Conservation (phyloP, 2,329 filamentous ascomycete species). For the Colletotrichum cereale region DNA sequence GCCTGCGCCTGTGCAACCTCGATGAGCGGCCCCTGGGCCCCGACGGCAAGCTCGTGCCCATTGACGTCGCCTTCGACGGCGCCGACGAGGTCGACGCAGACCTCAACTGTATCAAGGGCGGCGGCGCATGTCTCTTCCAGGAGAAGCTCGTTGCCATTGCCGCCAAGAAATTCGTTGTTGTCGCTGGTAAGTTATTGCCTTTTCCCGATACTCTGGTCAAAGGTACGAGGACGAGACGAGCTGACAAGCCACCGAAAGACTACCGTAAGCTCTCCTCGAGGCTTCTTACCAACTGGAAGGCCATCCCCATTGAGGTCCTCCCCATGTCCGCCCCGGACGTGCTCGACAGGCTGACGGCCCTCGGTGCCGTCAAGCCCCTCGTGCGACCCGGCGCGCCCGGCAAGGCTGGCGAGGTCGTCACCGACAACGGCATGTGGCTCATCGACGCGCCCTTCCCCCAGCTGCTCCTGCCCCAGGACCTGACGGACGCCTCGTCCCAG, state of each 20-base stretch:
- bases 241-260: conserved; percentile 64
- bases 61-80: conserved; percentile 96
- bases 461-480: conserved; percentile 73
- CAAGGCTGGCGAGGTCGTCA: conserved; percentile 83
- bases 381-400: conserved; percentile 79
- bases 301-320: conserved; percentile 93
- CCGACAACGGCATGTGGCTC: conserved; percentile 76
- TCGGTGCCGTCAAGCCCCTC: conserved; percentile 79
- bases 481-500: conserved; percentile 47
- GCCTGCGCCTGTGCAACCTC: conserved; percentile 81
- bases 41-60: conserved; percentile 58
- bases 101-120: conserved; percentile 97
- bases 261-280: conserved; percentile 88
- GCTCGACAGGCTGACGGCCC: conserved; percentile 74
- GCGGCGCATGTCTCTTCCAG: conserved; percentile 96
- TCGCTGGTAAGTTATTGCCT: conserved; percentile 71
- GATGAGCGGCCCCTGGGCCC: conserved; percentile 76
- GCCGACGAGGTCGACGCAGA: conserved; percentile 97
- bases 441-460: conserved; percentile 91
- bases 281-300: conserved; percentile 82
- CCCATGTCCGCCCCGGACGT: conserved; percentile 86
- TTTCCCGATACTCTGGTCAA: background rate
- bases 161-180: conserved; percentile 87
- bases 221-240: background rate
- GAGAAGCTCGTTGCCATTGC: conserved; percentile 94